Evolutionary conservation across 306 rosid species (phyloP), one percentile per base, ranked within the genome.

Genomic region (Phaseolus lunatus): DNA sequence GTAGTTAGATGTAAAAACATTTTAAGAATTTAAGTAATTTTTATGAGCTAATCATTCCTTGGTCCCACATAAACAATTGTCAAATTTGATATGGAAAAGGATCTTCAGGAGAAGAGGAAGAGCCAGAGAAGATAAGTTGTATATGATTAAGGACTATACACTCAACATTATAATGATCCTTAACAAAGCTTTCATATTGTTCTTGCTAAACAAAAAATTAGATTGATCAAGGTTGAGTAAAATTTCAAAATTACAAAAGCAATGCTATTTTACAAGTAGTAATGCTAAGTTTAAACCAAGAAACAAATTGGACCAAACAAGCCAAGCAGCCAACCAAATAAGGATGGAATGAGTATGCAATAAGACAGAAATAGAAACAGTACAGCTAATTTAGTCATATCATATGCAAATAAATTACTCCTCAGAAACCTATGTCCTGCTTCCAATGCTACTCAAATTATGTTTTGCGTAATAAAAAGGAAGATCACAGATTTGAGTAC

Each of bases 1-100:
- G 48, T 18, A 68, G 79, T 82, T 57, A 70, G 47, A 78, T 39
- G 26, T 22, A 47, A 73, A 35, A 82, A 47, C n/a, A 31, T 67
- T n/a, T 61, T 45, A 70, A 59, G 73, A 9, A 47, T 24, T 45
- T 39, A 23, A 65, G 39, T 10, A 47, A 61, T 35, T 63, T 43
- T 48, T 15, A 24, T 48, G 54, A 52, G 43, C 43, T 15, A 63
- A 63, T 63, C 62, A 31, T 31, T 63, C 80, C 33, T 62, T 16
- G 35, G 72, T 63, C 63, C 63, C 63, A 75, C 39, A 9, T 48
- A 19, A 6, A 48, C 62, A 62, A 63, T 48, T 48, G 27, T 62
- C 26, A 12, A 47, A 45, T 26, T 24, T 59, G 16, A 31, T 20
- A 31, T 4, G 27, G 49, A 45, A 29, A 62, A 45, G 61, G 47